Conservation (phyloP, 1,284 basidiomycete species). For the Pyrrhoderma lamaoense region DNA sequence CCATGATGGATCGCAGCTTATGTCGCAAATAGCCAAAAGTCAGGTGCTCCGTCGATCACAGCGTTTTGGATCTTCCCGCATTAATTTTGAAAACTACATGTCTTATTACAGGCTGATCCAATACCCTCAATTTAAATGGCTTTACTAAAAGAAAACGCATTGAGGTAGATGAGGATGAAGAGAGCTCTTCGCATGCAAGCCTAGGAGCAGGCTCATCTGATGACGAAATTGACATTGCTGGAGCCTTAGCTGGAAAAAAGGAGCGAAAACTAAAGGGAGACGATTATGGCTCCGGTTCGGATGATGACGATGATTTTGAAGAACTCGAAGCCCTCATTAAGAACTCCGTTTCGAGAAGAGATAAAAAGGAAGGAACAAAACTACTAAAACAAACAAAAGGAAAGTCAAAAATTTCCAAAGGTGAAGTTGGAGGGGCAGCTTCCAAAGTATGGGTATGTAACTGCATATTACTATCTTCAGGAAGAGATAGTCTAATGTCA, state of each 20-base stretch:
- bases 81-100: too few relatives aligned
- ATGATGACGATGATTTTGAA: slow-evolving; percentile 39
- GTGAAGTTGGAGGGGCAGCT: slow-evolving; percentile 79
- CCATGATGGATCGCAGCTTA: too few relatives aligned
- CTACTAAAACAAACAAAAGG: slow-evolving; percentile 64
- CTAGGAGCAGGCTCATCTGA: slow-evolving; percentile 7
- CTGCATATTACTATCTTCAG: not conserved
- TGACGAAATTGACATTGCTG: slow-evolving; percentile 42
- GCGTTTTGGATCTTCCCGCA: too few relatives aligned
- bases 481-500: slow-evolving; percentile 3
- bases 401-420: slow-evolving; percentile 56
- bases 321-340: slow-evolving; percentile 55
- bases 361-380: slow-evolving; percentile 64
- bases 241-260: slow-evolving; percentile 33
- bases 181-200: slow-evolving; percentile 2
- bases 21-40: too few relatives aligned
- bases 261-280: slow-evolving; percentile 22
- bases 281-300: slow-evolving; percentile 11
- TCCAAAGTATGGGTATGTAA: slow-evolving; percentile 78
- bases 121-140: slow-evolving; percentile 4
- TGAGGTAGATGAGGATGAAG: slow-evolving; percentile 5
- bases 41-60: too few relatives aligned
- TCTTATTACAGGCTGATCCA: too few relatives aligned
- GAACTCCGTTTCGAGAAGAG: slow-evolving; percentile 55
- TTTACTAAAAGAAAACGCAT: slow-evolving; percentile 16